phyloP scores from a whole-genome alignment of 2,329 filamentous ascomycete genomes.

The Teratosphaeria pseudoeucalypti region DNA sequence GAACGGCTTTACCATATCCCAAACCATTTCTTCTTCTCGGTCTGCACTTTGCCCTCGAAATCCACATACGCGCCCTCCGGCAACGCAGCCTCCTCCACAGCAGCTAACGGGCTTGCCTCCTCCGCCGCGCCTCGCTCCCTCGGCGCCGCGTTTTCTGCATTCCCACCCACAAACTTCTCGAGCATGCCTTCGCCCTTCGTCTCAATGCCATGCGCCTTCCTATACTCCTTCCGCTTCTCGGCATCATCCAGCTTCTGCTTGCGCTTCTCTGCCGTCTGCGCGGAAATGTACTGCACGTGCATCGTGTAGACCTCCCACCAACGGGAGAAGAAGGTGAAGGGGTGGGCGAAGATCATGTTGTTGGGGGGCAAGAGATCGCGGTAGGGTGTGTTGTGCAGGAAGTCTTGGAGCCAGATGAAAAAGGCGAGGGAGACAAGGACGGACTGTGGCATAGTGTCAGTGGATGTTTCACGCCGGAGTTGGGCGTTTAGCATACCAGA shows the following conservation, averaged over 20 bases:
- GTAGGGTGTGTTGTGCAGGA: slow-evolving; percentile 68
- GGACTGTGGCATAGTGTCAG: slow-evolving; percentile 33
- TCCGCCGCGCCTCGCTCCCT: slow-evolving; percentile 24
- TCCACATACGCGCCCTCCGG: slow-evolving; percentile 29
- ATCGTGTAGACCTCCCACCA: slow-evolving; percentile 64
- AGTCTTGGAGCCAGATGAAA: slow-evolving; percentile 68
- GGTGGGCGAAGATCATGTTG: slow-evolving; percentile 58
- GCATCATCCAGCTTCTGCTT: slow-evolving; percentile 71
- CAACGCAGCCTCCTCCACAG: slow-evolving; percentile 27
- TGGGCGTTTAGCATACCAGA: slow-evolving; percentile 49
- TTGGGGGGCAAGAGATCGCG: slow-evolving; percentile 65
- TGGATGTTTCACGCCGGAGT: background rate
- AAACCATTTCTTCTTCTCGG: slow-evolving; percentile 64
- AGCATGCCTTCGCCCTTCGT: slow-evolving; percentile 28
- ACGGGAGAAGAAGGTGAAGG: slow-evolving; percentile 54
- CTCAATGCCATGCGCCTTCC: slow-evolving; percentile 75
- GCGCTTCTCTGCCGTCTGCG: slow-evolving; percentile 60
- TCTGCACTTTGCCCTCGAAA: slow-evolving; percentile 38
- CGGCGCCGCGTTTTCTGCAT: slow-evolving; percentile 27
- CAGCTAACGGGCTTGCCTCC: slow-evolving; percentile 31
- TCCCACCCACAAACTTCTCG: slow-evolving; percentile 38
- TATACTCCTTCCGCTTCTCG: slow-evolving; percentile 73
- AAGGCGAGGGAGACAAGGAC: slow-evolving; percentile 60
- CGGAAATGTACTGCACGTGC: slow-evolving; percentile 62
- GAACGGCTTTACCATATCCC: slow-evolving; percentile 59